phyloP scores from a whole-genome alignment of 192 early-diverging fungal species.

The Mortierella hygrophila region DNA sequence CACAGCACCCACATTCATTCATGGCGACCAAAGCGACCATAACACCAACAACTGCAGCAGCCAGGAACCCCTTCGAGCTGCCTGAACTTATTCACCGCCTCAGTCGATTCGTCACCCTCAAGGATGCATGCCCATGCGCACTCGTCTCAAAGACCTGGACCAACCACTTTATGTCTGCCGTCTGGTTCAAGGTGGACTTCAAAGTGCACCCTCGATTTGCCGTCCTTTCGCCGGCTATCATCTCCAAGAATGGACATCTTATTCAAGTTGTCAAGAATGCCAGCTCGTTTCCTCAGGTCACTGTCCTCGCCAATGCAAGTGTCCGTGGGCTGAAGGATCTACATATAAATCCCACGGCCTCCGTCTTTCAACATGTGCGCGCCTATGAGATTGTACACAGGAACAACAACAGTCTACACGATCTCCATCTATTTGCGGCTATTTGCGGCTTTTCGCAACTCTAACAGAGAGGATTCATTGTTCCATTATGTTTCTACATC shows the following conservation, averaged over 20 bases:
- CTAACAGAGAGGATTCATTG: background rate
- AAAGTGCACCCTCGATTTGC: background rate
- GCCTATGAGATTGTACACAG: background rate
- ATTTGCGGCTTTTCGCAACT: too few species aligned
- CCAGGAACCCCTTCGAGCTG: too few species aligned
- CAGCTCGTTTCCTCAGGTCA: background rate
- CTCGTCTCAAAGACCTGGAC: too few species aligned
- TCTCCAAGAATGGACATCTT: background rate
- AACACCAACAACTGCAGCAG: too few species aligned
- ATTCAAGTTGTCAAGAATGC: background rate
- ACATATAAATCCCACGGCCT: background rate
- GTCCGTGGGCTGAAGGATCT: background rate
- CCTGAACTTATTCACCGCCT: too few species aligned
- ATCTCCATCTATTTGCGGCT: background rate
- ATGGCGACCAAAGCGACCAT: too few species aligned
- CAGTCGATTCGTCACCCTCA: too few species aligned
- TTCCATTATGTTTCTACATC: background rate
- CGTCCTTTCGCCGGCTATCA: background rate
- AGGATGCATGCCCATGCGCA: too few species aligned
- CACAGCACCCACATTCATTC: too few species aligned
- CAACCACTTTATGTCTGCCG: background rate
- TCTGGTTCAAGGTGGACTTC: constrained; percentile 15
- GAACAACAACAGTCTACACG: background rate
- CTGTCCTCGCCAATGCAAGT: background rate
- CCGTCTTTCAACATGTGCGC: background rate